Base-by-base conservation (phyloP, 2,329 filamentous ascomycete genomes). In the Colletotrichum scovillei region DNA sequence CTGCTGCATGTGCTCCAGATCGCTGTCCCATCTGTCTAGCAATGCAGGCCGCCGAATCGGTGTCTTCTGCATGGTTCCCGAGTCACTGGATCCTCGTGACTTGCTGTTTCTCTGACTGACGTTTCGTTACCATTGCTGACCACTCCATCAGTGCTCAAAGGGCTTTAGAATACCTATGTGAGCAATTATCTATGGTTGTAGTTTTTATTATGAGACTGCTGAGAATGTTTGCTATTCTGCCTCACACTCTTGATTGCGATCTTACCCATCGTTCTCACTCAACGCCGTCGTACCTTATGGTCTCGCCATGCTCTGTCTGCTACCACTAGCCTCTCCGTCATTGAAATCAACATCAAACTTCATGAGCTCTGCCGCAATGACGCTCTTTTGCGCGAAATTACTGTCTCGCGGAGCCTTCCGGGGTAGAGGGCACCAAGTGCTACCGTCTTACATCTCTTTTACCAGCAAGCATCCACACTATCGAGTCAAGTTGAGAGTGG, bases 1-100 rank as follows among this genome's bases (percentile, higher is more conserved):
- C 70, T 66, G 60, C 70, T 66, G 60, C 70, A 73, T 65, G 60
- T 49, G 55, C 42, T 64, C 30, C 35, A 64, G 59, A 49, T 73
- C 55, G 60, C 67, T 70, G 55, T 32, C 56, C 60, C 62, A 38
- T 46, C 63, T 60, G 22, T 35, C 14, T 42, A 49, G 42, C 42
- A 32, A 64, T 38, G 35, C 70, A 59, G 55, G 66, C 28, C 55
- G 59, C 70, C 42, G 71, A 62, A 56, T 22, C 59, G 46, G 63
- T 57, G 49, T 62, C 70, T 46, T 59, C 59, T 71, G 71, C 71
- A 73, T 73, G 35, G 5, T 38, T 46, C 22, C 60, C 62, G 42
- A 60, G 67, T 73, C 71, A 73, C 71, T 60, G 67, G 71, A 71
- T 66, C 62, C 26, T 5, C 55, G 42, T 67, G 7, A 26, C 26